Base-by-base conservation (phyloP, 768 basidiomycete species). In the Phylloporus arenicola region DNA sequence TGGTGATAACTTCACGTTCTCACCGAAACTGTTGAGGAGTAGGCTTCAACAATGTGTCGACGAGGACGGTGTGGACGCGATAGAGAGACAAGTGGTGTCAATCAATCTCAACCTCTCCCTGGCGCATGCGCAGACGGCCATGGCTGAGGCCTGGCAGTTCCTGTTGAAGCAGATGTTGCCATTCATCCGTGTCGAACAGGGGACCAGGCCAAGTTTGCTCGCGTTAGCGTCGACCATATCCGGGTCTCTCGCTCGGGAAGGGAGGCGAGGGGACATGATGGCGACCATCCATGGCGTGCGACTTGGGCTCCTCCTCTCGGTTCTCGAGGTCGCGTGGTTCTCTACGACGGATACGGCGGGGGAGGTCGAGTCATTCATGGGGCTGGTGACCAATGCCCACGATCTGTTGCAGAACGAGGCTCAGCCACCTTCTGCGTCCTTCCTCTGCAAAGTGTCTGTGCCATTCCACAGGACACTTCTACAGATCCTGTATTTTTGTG, bases 41-140 rank as follows among this genome's bases (percentile, higher is more conserved):
- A 78, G 87, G 16, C 70, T 89, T 41, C 76, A 76, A 29, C 79
- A 57, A 34, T 69, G 62, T 24, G 45, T 57, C 4, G 57, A 65
- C 2, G 68, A 71, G 12, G 72, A 78, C 6, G 70, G 67, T 11
- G 67, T 72, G 1, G 76, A 81, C 11, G 69, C 69, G 5, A 70
- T 81, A 13, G 79, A 87, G 56, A 80, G 76, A 43, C 75, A 77
- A 30, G 69, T 92, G 3, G 72, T 80, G 43, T 81, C 84, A 1
- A 81, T 94, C 64, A 96, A 96, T 65, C 76, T 92, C 56, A 93
- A 94, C 62, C 77, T 93, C 43, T 93, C 92, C 1, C 71, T 96
- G 34, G 74, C 88, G 19, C 86, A 95, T 58, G 77, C 88, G 1
- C 88, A 94, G 64, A 80, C 79, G 2, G 71, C 81, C 2, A 73